Evolutionary conservation across 164 flowering plant genomes (phyloP).

Genomic region (Cinnamomum chago): DNA sequence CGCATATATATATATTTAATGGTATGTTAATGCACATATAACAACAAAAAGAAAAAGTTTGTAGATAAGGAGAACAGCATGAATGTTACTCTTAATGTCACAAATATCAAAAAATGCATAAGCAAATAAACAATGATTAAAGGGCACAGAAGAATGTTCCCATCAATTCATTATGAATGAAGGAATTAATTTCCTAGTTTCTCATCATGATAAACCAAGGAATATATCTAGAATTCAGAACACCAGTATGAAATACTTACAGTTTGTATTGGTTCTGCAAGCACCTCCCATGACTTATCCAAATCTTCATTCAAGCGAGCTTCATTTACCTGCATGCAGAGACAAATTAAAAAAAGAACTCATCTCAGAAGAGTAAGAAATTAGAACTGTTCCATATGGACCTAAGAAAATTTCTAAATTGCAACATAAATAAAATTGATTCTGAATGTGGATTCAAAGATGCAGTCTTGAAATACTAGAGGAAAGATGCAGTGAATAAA

Average conservation of each 20-base stretch:
- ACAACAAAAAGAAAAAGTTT: neutral
- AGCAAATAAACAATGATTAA: neutral
- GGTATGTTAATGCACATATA: neutral
- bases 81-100: neutral
- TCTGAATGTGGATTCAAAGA: no score
- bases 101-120: neutral
- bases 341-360: neutral
- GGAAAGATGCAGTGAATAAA: no score
- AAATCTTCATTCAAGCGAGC: constrained; percentile 64
- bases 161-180: neutral
- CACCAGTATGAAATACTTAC: constrained; percentile 36
- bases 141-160: neutral
- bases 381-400: neutral
- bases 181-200: neutral
- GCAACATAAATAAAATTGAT: no score
- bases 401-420: neutral
- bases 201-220: neutral
- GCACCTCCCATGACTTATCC: constrained; percentile 88
- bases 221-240: neutral
- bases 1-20: no score
- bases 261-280: constrained; percentile 98
- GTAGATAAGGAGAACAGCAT: neutral
- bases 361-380: neutral
- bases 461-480: no score
- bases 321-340: constrained; percentile 64